Conservation (phyloP, 495 filamentous ascomycete species). For the Evernia prunastri region DNA sequence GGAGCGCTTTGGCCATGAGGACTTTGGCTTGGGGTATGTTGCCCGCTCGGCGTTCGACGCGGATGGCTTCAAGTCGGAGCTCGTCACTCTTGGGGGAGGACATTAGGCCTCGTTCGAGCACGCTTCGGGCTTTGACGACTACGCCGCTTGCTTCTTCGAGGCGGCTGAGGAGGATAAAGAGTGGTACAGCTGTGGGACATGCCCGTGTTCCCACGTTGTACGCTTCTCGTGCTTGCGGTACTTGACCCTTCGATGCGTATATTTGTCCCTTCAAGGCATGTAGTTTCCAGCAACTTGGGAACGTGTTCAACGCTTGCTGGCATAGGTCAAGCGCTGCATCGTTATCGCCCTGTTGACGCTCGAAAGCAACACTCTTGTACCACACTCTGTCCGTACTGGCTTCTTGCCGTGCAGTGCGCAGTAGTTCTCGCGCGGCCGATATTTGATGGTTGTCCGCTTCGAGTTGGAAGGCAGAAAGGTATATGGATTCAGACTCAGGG, state of each 20-base stretch:
- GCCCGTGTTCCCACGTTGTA: constrained; percentile 85
- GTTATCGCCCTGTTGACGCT: constrained; percentile 71
- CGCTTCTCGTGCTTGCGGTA: constrained; percentile 82
- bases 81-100: constrained; percentile 76
- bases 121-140: constrained; percentile 81
- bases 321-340: constrained; percentile 80
- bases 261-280: constrained; percentile 99
- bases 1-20: constrained; percentile 85
- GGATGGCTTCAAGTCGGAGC: constrained; percentile 86
- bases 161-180: constrained; percentile 83
- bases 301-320: constrained; percentile 79
- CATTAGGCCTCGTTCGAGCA: constrained; percentile 84
- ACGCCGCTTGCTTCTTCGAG: constrained; percentile 81
- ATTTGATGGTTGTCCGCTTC: constrained; percentile 80
- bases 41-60: constrained; percentile 82
- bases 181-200: constrained; percentile 70
- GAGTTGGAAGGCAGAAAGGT: constrained; percentile 88
- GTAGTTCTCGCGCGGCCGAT: constrained; percentile 71
- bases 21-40: constrained; percentile 78
- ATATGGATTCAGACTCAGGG: constrained; percentile 93
- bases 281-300: constrained; percentile 78
- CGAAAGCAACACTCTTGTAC: constrained; percentile 91
- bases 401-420: constrained; percentile 72
- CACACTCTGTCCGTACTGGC: constrained; percentile 93
- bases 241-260: constrained; percentile 71